phyloP scores from a whole-genome alignment of 768 basidiomycete species.

The Auricularia cornea region DNA sequence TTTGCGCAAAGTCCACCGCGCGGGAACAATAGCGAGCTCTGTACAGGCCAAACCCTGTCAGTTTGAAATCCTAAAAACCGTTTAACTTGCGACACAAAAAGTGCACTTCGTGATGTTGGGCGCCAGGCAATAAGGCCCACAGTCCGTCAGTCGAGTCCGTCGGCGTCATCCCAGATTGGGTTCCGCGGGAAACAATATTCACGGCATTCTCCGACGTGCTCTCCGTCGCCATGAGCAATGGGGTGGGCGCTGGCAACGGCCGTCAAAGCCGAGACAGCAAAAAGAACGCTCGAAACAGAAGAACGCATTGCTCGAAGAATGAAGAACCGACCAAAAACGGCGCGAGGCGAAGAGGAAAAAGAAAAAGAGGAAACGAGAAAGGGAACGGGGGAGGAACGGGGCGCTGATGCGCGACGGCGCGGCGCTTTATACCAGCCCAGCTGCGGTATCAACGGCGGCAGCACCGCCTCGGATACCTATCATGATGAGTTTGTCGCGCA shows the following conservation, averaged over 20 bases:
- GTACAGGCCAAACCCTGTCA: no score
- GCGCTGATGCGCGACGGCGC: neutral
- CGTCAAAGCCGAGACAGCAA: neutral
- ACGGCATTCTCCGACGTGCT: no score
- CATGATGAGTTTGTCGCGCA: no score
- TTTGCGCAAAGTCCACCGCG: no score
- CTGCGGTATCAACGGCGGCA: neutral
- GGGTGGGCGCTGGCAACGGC: conserved; percentile 9
- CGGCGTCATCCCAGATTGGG: no score
- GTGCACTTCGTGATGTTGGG: no score
- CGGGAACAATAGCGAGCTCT: no score
- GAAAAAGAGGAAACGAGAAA: neutral
- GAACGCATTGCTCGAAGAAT: neutral
- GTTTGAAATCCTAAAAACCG: no score
- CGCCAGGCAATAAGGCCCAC: no score
- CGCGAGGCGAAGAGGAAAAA: neutral
- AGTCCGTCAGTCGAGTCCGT: no score
- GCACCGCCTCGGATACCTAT: neutral
- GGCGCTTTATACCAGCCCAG: neutral
- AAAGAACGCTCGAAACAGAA: neutral
- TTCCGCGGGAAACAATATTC: no score
- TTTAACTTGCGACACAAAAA: no score
- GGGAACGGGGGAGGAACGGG: neutral
- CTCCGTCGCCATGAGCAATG: conserved; percentile 14
- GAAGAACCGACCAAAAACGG: neutral